Percentiles rank a stretch among this genome's conserved stretches.
Evolutionary conservation across 495 filamentous ascomycete genomes (phyloP).

Genomic region (Astrothelium macrocarpum): DNA sequence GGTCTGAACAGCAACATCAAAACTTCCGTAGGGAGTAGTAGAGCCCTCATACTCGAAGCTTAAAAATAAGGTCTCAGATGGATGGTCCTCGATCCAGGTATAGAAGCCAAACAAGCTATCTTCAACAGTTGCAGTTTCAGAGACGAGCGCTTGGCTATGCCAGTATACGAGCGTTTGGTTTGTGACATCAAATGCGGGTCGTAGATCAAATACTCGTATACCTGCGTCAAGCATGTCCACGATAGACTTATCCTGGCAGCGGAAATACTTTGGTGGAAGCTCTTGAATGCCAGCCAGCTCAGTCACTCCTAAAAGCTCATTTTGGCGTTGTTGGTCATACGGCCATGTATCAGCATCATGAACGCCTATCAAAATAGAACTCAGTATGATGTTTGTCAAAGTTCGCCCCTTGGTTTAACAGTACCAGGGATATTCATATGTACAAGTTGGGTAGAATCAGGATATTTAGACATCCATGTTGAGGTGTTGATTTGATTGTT

Average conservation of each 20-base stretch:
- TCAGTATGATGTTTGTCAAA: too few species aligned
- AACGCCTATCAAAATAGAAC: too few species aligned
- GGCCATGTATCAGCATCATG: constrained; percentile 50
- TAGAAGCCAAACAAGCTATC: constrained; percentile 44
- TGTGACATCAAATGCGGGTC: constrained; percentile 40
- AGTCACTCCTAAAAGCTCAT: constrained; percentile 32
- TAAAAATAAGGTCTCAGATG: constrained; percentile 21
- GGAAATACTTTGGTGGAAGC: constrained; percentile 27
- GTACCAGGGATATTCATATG: constrained; percentile 46
- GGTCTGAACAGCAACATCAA: constrained; percentile 33
- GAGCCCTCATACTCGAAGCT: constrained; percentile 37
- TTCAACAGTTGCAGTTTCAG: constrained; percentile 36
- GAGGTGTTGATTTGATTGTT: constrained; percentile 22
- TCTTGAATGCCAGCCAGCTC: constrained; percentile 9
- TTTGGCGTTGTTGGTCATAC: constrained; percentile 38
- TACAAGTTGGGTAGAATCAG: constrained; percentile 36
- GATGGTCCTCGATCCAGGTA: constrained; percentile 31
- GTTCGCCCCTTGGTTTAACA: too few species aligned
- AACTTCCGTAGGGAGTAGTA: constrained; percentile 12
- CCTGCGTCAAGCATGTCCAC: constrained; percentile 37
- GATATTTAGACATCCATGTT: constrained; percentile 39
- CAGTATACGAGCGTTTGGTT: constrained; percentile 41
- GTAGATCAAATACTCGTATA: constrained; percentile 44
- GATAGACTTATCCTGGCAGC: constrained; percentile 36
- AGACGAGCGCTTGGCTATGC: constrained; percentile 39